Conservation (phyloP, 495 filamentous ascomycete genomes). For the Extremus antarcticus region DNA sequence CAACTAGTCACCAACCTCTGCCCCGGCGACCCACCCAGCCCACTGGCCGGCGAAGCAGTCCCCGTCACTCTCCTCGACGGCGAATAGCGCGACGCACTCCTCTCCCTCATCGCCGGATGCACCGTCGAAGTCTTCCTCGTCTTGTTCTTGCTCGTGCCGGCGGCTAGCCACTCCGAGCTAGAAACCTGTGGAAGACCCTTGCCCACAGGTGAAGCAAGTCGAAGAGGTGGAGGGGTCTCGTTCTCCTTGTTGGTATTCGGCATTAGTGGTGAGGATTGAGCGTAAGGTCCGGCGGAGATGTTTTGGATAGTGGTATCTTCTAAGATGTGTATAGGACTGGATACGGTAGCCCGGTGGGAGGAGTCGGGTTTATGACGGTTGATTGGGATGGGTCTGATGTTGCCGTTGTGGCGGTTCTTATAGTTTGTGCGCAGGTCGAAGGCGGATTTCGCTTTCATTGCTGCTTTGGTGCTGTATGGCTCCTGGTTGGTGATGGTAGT, state of each 20-base stretch:
- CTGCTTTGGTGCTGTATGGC: too few relatives aligned
- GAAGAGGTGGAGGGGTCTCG: conserved; percentile 2
- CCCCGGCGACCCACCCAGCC: conserved; percentile 18
- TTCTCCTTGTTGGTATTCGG: conserved; percentile 13
- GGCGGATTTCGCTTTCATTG: conserved; percentile 18
- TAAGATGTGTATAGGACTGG: conserved; percentile 1
- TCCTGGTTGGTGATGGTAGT: too few relatives aligned
- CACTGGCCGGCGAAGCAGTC: not conserved
- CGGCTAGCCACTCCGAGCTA: conserved; percentile 19
- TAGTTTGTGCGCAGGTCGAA: conserved; percentile 25
- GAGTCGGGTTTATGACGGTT: conserved; percentile 1
- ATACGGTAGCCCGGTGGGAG: not conserved
- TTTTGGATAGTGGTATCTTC: conserved; percentile 19
- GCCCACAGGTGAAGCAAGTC: not conserved
- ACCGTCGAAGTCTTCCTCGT: not conserved
- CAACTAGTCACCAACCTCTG: conserved; percentile 26
- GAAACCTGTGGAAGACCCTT: conserved; percentile 5
- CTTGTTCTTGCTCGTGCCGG: not conserved
- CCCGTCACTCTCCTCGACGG: not conserved
- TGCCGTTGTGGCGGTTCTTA: conserved; percentile 6
- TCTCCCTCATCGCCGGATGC: conserved; percentile 4
- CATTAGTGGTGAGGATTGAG: not conserved
- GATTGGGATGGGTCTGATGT: not conserved
- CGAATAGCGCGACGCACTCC: conserved; percentile 6
- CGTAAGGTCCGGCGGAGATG: conserved; percentile 21